Evolutionary conservation across 1,284 basidiomycete species (phyloP).

Genomic region (Microbotryum silenes-acaulis): DNA sequence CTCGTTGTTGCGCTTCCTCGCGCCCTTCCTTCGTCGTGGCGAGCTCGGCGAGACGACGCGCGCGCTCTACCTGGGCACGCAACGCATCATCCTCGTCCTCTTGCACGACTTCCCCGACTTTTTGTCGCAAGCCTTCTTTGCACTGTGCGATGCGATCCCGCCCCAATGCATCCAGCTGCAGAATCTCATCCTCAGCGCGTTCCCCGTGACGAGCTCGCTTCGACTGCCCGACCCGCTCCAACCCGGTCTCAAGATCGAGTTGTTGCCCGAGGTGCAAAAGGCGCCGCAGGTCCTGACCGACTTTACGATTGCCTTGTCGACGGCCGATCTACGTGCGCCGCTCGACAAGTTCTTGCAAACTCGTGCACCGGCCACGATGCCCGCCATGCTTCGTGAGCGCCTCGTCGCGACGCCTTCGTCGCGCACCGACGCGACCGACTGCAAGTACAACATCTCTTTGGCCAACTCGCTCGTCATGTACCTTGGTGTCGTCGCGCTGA

Average conservation of each 20-base stretch:
- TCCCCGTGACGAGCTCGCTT: slow-evolving; percentile 57
- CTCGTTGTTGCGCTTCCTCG: slow-evolving; percentile 87
- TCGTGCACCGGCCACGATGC: slow-evolving; percentile 48
- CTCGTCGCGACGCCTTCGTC: slow-evolving; percentile 50
- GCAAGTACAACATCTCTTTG: slow-evolving; percentile 71
- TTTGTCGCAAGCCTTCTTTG: slow-evolving; percentile 92
- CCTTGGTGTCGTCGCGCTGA: slow-evolving; percentile 79
- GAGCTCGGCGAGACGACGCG: slow-evolving; percentile 59
- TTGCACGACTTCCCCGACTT: slow-evolving; percentile 99
- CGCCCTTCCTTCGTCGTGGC: slow-evolving; percentile 81
- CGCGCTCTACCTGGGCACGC: slow-evolving; percentile 84
- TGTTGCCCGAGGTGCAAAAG: slow-evolving; percentile 78
- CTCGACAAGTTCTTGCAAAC: slow-evolving; percentile 73
- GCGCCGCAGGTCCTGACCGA: slow-evolving; percentile 87
- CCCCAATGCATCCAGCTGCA: slow-evolving; percentile 89
- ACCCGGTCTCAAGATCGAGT: slow-evolving; percentile 46
- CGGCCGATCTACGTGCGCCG: slow-evolving; percentile 59
- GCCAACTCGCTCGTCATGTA: slow-evolving; percentile 93
- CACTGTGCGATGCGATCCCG: slow-evolving; percentile 86
- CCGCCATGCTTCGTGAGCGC: slow-evolving; percentile 71
- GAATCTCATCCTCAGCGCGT: slow-evolving; percentile 93
- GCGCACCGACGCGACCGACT: slow-evolving; percentile 45
- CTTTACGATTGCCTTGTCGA: slow-evolving; percentile 68
- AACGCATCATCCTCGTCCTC: slow-evolving; percentile 84
- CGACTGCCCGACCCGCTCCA: slow-evolving; percentile 74